phyloP scores from a whole-genome alignment of 1,284 basidiomycete species.

The Ganoderma boninense region DNA sequence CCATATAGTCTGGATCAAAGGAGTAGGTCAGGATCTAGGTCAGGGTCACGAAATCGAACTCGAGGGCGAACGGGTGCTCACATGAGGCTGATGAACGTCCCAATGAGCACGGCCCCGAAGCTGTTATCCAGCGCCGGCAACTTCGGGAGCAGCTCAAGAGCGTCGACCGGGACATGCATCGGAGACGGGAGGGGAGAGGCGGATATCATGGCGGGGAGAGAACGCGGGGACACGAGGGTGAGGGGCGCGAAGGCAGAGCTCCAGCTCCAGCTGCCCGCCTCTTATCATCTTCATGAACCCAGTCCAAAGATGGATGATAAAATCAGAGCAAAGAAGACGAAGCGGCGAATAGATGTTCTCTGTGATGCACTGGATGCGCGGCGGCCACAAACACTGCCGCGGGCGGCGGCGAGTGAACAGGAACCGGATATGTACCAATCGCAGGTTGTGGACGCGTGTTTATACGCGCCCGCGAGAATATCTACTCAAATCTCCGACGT shows the following conservation, averaged over 20 bases:
- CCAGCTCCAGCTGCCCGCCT: not conserved
- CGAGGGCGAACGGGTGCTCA: not conserved
- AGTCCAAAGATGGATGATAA: not conserved
- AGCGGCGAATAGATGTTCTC: not conserved
- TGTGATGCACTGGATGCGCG: not conserved
- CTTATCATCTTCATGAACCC: not conserved
- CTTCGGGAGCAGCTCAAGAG: not conserved
- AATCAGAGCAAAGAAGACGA: not conserved
- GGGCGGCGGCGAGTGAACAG: not conserved
- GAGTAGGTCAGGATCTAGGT: not conserved
- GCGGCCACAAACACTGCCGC: not conserved
- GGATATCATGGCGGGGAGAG: not conserved
- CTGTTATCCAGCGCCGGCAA: conserved; percentile 16
- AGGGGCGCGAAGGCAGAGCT: not conserved
- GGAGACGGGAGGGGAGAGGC: not conserved
- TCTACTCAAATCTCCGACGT: too few species aligned
- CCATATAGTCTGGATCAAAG: conserved; percentile 3
- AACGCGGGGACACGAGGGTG: not conserved
- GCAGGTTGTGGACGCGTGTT: not conserved
- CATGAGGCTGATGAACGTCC: conserved; percentile 17
- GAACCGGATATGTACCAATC: not conserved
- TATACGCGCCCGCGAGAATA: not conserved
- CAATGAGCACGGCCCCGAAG: conserved; percentile 17
- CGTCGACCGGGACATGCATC: not conserved
- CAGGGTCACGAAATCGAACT: not conserved